Conservation (phyloP, 179 eudicot genomes). For the Gypsophila paniculata region DNA sequence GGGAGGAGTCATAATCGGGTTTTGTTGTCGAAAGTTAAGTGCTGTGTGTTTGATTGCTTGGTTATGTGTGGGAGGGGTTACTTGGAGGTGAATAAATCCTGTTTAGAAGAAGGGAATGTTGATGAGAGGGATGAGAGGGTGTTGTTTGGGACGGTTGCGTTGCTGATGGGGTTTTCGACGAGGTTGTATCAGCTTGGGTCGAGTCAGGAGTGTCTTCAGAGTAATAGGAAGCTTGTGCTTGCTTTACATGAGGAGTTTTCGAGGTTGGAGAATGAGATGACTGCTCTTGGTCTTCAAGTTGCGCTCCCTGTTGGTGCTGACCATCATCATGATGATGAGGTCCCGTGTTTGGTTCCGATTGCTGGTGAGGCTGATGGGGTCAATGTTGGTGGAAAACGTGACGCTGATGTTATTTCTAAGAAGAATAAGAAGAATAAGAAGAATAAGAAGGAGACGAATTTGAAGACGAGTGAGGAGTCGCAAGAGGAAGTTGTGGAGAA, state of each 20-base stretch:
- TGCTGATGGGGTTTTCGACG: constrained; percentile 47
- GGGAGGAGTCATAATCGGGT: constrained; percentile 51
- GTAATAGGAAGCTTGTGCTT: constrained; percentile 71
- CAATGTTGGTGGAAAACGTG: constrained; percentile 25
- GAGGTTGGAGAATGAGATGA: constrained; percentile 79
- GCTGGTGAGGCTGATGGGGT: constrained; percentile 18
- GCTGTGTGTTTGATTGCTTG: constrained; percentile 55
- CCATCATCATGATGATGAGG: constrained; percentile 37
- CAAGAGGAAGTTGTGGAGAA: constrained; percentile 18
- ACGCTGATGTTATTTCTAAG: constrained; percentile 35
- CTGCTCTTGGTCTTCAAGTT: constrained; percentile 44
- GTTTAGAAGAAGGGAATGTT: constrained; percentile 32
- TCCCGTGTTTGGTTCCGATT: constrained; percentile 51
- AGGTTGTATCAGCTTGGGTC: constrained; percentile 63
- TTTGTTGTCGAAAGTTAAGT: constrained; percentile 60
- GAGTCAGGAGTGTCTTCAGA: constrained; percentile 58
- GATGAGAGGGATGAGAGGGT: constrained; percentile 32
- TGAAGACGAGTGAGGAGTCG: neutral
- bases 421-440: constrained; percentile 30
- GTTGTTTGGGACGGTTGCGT: constrained; percentile 48
- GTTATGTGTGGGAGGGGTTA: constrained; percentile 49
- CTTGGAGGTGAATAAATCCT: constrained; percentile 38
- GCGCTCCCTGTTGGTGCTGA: constrained; percentile 36
- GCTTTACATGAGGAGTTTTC: constrained; percentile 61
- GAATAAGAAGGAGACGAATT: constrained; percentile 8